Base-by-base conservation (phyloP, 352 stramenopile genomes). In the Pythium periplocum region DNA sequence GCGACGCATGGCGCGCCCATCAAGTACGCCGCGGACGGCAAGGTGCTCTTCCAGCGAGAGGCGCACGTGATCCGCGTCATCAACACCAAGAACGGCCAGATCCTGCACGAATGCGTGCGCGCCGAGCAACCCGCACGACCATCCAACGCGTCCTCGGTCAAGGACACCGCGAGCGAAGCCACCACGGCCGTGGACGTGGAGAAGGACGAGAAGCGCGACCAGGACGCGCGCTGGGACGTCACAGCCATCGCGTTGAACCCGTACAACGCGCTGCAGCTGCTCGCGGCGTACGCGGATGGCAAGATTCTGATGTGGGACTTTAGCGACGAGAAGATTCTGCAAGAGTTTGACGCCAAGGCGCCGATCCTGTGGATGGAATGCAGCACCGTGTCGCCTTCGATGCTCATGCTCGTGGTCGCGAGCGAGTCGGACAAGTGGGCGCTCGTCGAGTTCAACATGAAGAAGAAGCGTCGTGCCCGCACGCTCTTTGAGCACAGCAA, bases 31-130 rank as follows among this genome's bases (percentile, higher is more conserved):
- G 45, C 58, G 2, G 78, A 91, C 57, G 81, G 75, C 12, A 84
- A 78, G 58, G 82, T 82, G 58, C 63, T 93, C 32, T 93, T 92
- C 69, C 77, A 91, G 66, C 75, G 77, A 50, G 77, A 90, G 36
- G 74, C 70, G n/a, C 73, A 89, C 57, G 73, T 83, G 45, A 61
- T 93, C 8, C 78, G 76, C 46, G 79, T 92, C 41, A 66, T 87
- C 35, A 77, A 86, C 61, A 71, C 75, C 48, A 74, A 75, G 56
- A 93, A 76, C 55, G 83, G 83, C 5, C 77, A 86, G 43, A 61
- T 90, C 34, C 63, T 92, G 55, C 77, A 93, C 61, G 75, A 90
- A 57, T 89, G 78, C 46, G 65, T 79, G 6, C 79, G 76, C 46
- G 47, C 35, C 2, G 53, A 61, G 62, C 62, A 54, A 55, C 68